phyloP scores from a whole-genome alignment of 2,329 filamentous ascomycete genomes.

The Phaeomoniella chlamydospora region DNA sequence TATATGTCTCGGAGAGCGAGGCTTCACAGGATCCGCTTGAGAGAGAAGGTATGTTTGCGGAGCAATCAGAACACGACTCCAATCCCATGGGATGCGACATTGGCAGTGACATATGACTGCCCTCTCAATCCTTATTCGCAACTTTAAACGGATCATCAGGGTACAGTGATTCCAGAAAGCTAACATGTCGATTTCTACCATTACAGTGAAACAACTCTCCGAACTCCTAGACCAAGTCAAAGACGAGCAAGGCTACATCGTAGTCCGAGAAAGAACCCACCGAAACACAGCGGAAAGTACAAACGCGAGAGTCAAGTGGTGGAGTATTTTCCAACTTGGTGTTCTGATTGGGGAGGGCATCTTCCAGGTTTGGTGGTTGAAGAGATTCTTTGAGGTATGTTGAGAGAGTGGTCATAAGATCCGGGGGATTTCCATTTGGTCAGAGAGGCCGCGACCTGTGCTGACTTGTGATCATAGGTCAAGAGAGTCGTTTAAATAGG shows the following conservation, averaged over 20 bases:
- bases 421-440: too few species aligned
- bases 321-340: constrained; percentile 91
- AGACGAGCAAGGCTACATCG: constrained; percentile 95
- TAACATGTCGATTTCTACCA: too few species aligned
- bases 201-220: constrained; percentile 66
- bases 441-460: constrained; percentile 13
- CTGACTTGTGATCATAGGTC: constrained; percentile 27
- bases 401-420: too few species aligned
- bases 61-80: too few species aligned
- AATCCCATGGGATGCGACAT: too few species aligned
- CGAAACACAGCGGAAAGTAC: constrained; percentile 98
- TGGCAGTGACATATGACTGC: too few species aligned
- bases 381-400: constrained; percentile 83
- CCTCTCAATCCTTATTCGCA: too few species aligned
- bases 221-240: constrained; percentile 84
- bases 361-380: constrained; percentile 99
- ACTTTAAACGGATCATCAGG: too few species aligned
- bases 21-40: constrained; percentile 77
- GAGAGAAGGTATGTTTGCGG: constrained; percentile 53
- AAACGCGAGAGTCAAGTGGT: constrained; percentile 96
- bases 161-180: too few species aligned
- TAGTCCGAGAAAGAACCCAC: constrained; percentile 88
- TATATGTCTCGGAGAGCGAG: constrained; percentile 87
- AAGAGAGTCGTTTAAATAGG: constrained; percentile 56
- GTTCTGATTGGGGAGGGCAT: constrained; percentile 82